A percentile compares a stretch with the other conserved stretches of the same genome.
Evolutionary conservation across 2,329 filamentous ascomycete species (phyloP).

Genomic region (Botrytis medusae): DNA sequence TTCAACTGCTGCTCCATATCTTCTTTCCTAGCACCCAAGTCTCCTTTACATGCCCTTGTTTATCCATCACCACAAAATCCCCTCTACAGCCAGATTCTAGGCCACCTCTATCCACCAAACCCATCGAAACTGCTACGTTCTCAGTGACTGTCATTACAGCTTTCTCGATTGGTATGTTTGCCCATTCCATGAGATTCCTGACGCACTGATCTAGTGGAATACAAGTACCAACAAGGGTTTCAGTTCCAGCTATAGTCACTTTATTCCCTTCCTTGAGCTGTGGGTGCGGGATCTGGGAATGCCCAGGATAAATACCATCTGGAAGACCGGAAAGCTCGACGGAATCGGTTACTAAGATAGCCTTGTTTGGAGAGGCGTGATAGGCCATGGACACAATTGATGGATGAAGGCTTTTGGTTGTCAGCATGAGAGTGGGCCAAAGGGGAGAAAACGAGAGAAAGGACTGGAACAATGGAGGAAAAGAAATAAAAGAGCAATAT

Average conservation of each 20-base stretch:
- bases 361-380: conserved; percentile 46
- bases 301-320: conserved; percentile 52
- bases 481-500: not conserved
- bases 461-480: not conserved
- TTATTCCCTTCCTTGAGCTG: conserved; percentile 51
- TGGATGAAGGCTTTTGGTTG: conserved; percentile 45
- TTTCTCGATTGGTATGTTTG: conserved; percentile 30
- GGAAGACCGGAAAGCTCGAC: conserved; percentile 54
- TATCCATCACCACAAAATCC: conserved; percentile 35
- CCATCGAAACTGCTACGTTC: conserved; percentile 35
- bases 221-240: conserved; percentile 55
- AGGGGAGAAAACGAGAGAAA: not conserved
- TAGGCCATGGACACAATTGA: conserved; percentile 50
- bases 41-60: conserved; percentile 29
- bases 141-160: conserved; percentile 38
- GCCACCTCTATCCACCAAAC: conserved; percentile 32
- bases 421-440: not conserved
- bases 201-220: conserved; percentile 52
- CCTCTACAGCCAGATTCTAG: conserved; percentile 33
- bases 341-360: conserved; percentile 54
- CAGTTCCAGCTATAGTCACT: conserved; percentile 52
- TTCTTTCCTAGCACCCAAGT: conserved; percentile 36
- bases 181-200: conserved; percentile 41
- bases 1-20: conserved; percentile 17
- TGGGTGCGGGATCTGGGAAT: conserved; percentile 50